These are phyloP conservation scores for Phenoliferia sp. DNA, from an alignment of 1,284 basidiomycete genomes.

Conservation along the genomic window DNA sequence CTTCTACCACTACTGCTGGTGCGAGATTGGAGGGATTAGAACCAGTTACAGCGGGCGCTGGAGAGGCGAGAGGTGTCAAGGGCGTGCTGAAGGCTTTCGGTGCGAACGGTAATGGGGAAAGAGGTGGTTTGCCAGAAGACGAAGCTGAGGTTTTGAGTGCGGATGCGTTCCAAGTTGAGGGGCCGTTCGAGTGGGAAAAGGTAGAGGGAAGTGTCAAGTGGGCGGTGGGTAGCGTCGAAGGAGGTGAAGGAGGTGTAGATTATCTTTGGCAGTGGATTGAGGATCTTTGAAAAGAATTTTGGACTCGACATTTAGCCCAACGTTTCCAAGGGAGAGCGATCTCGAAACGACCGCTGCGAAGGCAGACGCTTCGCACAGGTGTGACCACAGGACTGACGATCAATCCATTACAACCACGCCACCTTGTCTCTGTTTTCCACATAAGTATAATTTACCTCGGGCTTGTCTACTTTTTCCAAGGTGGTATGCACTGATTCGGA, in stretches of 20 bases:
- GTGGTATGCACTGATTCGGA: too few species aligned
- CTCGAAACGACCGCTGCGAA: too few species aligned
- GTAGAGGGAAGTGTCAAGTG: constrained; percentile 24
- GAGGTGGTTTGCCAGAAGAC: constrained; percentile 27
- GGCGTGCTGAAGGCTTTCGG: background rate
- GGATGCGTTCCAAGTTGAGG: constrained; percentile 33
- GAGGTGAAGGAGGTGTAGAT: background rate
- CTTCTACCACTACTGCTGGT: constrained; percentile 2
- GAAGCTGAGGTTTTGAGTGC: constrained; percentile 32
- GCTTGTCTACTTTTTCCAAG: too few species aligned
- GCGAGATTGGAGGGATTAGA: constrained; percentile 35
- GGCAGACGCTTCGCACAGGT: too few species aligned
- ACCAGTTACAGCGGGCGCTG: constrained; percentile 16
- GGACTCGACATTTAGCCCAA: too few species aligned
- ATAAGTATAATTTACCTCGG: too few species aligned
- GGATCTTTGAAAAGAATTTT: too few species aligned
- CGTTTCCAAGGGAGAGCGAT: too few species aligned
- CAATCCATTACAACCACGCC: too few species aligned
- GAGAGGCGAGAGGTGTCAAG: background rate
- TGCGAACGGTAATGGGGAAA: background rate
- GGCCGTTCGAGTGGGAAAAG: constrained; percentile 31
- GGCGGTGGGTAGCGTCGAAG: constrained; percentile 26
- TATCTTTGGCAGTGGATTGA: constrained; percentile 22
- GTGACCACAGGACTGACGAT: too few species aligned
- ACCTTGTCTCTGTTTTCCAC: too few species aligned